Evolutionary conservation across 495 filamentous ascomycete genomes (phyloP), one percentile per base, ranked within the genome.

Genomic region (Penicillium riverlandense): DNA sequence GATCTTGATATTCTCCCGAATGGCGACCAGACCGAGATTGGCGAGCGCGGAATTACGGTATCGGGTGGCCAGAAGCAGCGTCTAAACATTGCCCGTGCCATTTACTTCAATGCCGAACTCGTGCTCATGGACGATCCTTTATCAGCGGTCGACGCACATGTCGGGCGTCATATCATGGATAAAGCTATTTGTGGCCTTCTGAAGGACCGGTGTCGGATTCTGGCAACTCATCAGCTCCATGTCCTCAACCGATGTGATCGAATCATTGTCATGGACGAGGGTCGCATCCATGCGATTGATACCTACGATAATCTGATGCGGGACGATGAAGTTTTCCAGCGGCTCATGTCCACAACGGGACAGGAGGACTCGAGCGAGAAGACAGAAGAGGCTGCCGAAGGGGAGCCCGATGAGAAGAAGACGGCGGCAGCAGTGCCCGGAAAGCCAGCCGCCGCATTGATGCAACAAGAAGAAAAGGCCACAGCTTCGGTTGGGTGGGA

Each of bases 171-270:
- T 59, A 92, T 98, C 58, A 95, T 98, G 70, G 90, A 96, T 56
- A 82, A 95, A 45, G 92, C 89, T 31, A 96, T 98, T 38, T 82
- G 88, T 38, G 92, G 91, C 27, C 71, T 96, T 22, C 71, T 98
- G 39, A 86, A 86, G 52, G 78, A 91, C 63, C 94, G 96, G 51
- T 90, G 87, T 58, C 72, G 92, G 29, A 84, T 97, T 29, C 73
- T 98, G 31, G 92, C 91, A 5, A 98, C 92, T 0, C 92, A 98
- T 63, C 92, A 96, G 58, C 77, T 96, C 6, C 90, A 92, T 67
- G 90, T 97, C 16, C 76, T 96, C 11, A 85, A 77, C 50, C 86
- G 90, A 27, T 95, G 89, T 56, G 88, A 96, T 55, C 75, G 90
- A 11, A 86, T 97, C 48, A 77, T 96, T 29, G 90, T 87, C 79